Percentiles rank a stretch among this genome's conserved stretches.
Evolutionary conservation across 257 asterid species (phyloP).

Genomic region (Solanum chilense): DNA sequence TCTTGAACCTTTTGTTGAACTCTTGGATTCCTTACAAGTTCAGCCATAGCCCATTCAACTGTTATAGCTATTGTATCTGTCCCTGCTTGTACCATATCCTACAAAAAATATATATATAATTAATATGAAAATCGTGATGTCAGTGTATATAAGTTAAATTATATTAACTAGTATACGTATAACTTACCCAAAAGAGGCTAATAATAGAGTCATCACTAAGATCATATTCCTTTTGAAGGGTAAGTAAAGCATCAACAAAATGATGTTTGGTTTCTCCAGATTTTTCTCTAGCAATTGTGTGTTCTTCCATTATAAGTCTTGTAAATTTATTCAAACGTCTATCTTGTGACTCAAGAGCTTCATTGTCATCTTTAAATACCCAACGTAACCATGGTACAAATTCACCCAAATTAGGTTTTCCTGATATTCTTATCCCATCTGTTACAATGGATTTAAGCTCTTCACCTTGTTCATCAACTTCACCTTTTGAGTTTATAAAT

Average conservation of each 20-base stretch:
- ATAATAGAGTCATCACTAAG: conserved; percentile 58
- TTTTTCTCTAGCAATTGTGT: conserved; percentile 42
- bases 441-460: conserved; percentile 57
- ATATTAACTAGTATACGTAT: not conserved
- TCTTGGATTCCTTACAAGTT: conserved; percentile 63
- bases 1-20: conserved; percentile 81
- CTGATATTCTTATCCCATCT: conserved; percentile 37
- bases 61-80: conserved; percentile 78
- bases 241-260: conserved; percentile 69
- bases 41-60: conserved; percentile 79
- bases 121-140: not conserved
- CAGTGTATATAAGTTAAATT: not conserved
- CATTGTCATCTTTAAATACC: conserved; percentile 39
- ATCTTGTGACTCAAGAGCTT: conserved; percentile 35
- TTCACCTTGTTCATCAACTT: conserved; percentile 50
- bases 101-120: conserved; percentile 6
- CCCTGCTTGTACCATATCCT: conserved; percentile 90
- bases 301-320: conserved; percentile 71
- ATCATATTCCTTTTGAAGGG: conserved; percentile 63
- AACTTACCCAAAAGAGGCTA: conserved; percentile 76
- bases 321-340: conserved; percentile 39
- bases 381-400: conserved; percentile 51
- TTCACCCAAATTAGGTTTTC: conserved; percentile 46
- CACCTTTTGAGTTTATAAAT: conserved; percentile 50
- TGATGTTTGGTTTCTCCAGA: conserved; percentile 70